Conservation (phyloP, 371 early-diverging fungal genomes). For the Syncephalastrum monosporum region DNA sequence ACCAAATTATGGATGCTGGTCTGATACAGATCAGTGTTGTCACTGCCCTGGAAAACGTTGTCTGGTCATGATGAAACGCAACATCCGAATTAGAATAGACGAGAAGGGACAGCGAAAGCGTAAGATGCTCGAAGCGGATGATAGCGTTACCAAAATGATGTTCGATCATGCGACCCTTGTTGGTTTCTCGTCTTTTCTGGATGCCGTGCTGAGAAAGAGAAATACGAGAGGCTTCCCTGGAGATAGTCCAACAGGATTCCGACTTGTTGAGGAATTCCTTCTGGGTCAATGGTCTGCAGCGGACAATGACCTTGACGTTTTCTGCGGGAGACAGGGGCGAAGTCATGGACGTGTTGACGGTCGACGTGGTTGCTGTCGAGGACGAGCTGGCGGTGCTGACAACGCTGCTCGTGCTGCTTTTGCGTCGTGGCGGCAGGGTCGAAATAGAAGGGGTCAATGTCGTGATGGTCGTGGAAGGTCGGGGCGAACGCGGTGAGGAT, state of each 20-base stretch:
- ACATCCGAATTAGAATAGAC: conserved; percentile 17
- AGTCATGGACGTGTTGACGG: not conserved
- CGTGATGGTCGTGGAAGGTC: conserved; percentile 8
- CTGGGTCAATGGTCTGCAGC: conserved; percentile 36
- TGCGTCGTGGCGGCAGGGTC: conserved; percentile 4
- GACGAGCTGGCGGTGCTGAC: conserved; percentile 5
- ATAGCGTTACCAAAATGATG: conserved; percentile 14
- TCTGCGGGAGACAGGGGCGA: conserved; percentile 10
- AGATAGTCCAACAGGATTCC: conserved; percentile 10
- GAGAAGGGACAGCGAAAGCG: not conserved
- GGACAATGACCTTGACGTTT: conserved; percentile 41
- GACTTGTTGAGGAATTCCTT: conserved; percentile 11
- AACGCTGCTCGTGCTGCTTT: conserved; percentile 7
- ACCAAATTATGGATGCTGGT: conserved; percentile 22
- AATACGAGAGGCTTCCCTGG: not conserved
- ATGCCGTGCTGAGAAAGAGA: conserved; percentile 7
- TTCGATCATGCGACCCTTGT: conserved; percentile 12
- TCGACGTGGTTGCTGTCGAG: not conserved
- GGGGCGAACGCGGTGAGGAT: too few relatives aligned
- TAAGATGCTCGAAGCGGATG: not conserved
- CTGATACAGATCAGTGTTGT: conserved; percentile 12
- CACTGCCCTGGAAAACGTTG: conserved; percentile 14
- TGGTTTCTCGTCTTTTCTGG: conserved; percentile 8
- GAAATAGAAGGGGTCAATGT: conserved; percentile 14
- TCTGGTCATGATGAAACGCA: conserved; percentile 1